Conservation (phyloP, 768 basidiomycete genomes). For the Kwoniella europaea region DNA sequence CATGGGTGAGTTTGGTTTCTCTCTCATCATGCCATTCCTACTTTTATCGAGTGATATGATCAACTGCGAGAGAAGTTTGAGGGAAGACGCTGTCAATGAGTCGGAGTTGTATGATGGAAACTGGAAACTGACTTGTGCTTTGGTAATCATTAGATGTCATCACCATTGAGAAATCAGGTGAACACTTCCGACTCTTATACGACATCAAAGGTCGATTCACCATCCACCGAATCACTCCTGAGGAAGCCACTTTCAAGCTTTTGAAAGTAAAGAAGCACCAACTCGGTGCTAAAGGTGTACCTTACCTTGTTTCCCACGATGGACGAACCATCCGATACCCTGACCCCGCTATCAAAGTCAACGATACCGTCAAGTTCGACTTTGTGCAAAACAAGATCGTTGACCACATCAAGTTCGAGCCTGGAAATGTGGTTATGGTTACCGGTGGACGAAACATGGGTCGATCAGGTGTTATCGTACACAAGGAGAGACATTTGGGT, state of each 20-base stretch:
- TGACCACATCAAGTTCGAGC: conserved; percentile 92
- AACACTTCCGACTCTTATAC: conserved; percentile 99
- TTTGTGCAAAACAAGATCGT: conserved; percentile 90
- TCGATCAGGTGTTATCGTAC: conserved; percentile 91
- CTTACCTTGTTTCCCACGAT: conserved; percentile 97
- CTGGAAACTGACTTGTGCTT: not conserved
- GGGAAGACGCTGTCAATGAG: not conserved
- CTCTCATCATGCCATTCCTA: not conserved
- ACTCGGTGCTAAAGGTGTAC: conserved; percentile 89
- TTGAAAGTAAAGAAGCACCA: conserved; percentile 84
- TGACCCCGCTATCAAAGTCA: conserved; percentile 90
- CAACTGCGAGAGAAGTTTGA: not conserved
- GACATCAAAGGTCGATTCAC: conserved; percentile 99
- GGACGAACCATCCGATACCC: conserved; percentile 99
- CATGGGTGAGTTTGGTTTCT: conserved; percentile 72
- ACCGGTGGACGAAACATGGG: conserved; percentile 99
- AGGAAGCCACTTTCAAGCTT: conserved; percentile 97
- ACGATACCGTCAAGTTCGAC: conserved; percentile 98
- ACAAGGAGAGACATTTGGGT: conserved; percentile 95
- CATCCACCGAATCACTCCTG: conserved; percentile 97
- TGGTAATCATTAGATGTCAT: conserved; percentile 74
- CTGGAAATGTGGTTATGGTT: conserved; percentile 94
- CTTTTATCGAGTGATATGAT: no score
- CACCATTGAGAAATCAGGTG: conserved; percentile 95
- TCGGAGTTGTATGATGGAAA: not conserved